These are phyloP conservation scores for Chrysoporthe austroafricana DNA, from an alignment of 2,329 filamentous ascomycete species.

Conservation along the genomic window DNA sequence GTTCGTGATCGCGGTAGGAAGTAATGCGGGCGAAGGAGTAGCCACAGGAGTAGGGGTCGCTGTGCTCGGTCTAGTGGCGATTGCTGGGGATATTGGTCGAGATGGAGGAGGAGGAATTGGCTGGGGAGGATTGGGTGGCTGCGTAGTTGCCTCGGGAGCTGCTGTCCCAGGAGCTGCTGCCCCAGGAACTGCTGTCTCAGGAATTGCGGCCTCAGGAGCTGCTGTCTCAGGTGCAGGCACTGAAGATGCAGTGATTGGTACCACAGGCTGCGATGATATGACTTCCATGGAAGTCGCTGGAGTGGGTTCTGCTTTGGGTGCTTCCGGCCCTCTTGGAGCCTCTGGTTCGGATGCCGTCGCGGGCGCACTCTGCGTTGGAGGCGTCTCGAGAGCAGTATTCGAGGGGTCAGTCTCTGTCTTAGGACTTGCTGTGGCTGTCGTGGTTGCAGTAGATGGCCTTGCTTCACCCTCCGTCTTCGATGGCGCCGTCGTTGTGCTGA, in stretches of 20 bases:
- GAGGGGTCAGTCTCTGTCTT: slow-evolving; percentile 29
- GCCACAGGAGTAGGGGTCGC: not conserved
- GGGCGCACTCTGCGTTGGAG: slow-evolving; percentile 14
- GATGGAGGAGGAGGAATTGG: slow-evolving; percentile 22
- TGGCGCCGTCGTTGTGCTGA: slow-evolving; percentile 33
- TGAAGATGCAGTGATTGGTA: not conserved
- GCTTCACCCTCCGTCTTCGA: slow-evolving; percentile 36
- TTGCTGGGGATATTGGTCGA: slow-evolving; percentile 18
- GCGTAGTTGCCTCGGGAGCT: slow-evolving; percentile 24
- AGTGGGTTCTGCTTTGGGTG: slow-evolving; percentile 22
- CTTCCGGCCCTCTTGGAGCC: slow-evolving; percentile 22
- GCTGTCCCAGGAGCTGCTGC: too few relatives aligned
- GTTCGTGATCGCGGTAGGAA: slow-evolving; percentile 13
- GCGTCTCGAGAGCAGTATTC: slow-evolving; percentile 27
- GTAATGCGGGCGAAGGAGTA: slow-evolving; percentile 10
- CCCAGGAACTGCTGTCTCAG: too few relatives aligned
- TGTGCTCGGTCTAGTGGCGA: not conserved
- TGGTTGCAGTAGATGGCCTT: slow-evolving; percentile 15
- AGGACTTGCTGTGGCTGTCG: slow-evolving; percentile 15
- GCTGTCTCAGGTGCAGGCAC: slow-evolving; percentile 26
- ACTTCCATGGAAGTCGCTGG: slow-evolving; percentile 13
- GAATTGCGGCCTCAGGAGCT: too few relatives aligned
- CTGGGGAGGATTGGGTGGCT: slow-evolving; percentile 31
- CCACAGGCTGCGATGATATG: not conserved
- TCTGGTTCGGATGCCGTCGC: slow-evolving; percentile 9